Base-by-base conservation (phyloP, 192 early-diverging fungal species). In the Paraglomus brasilianum region DNA sequence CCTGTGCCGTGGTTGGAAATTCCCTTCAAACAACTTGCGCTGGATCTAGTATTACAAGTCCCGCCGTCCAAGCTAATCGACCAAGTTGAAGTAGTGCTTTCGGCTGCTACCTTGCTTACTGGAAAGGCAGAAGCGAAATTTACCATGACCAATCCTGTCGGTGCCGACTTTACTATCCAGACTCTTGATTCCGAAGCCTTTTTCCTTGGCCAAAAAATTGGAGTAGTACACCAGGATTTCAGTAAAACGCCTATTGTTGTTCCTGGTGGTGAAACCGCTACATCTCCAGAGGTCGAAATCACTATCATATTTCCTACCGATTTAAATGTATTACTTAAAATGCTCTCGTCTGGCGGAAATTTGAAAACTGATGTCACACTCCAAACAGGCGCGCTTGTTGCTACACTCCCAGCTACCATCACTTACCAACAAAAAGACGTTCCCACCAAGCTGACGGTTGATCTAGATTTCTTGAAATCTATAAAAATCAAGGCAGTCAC, bases 111-210 rank as follows among this genome's bases (percentile, higher is more conserved):
- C 36, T 64, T 75, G 13, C 57, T 58, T 17, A 82, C 78, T 19
- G 75, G 77, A 39, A 50, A 80, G 45, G 83, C 84, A 49, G 66
- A 67, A 69, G 79, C 81, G 19, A 62, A 66, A 15, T 81, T 87
- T 41, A 72, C 73, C 8, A 72, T 87, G 46, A 75, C 79, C 41
- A 82, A 87, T 71, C 85, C 85, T n/a, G 85, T 87, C 72, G 55
- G 66, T 30, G 77, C 83, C 44, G 71, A 74, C 13, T 62, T 87
- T 49, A 69, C 70, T 30, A 85, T 87, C 72, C 70, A 65, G 21
- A 77, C 75, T 40, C 76, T 88, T 64, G 56, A 78, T 45, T 76
- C 81, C 11, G 70, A 77, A 43, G 80, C 81, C 42, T 66, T 69
- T 11, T 83, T 76, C 61, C 55, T 78, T 5, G 80, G 77, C 24